Evolutionary conservation across 2,329 filamentous ascomycete species (phyloP).

Genomic region (Pseudocercospora musae): DNA sequence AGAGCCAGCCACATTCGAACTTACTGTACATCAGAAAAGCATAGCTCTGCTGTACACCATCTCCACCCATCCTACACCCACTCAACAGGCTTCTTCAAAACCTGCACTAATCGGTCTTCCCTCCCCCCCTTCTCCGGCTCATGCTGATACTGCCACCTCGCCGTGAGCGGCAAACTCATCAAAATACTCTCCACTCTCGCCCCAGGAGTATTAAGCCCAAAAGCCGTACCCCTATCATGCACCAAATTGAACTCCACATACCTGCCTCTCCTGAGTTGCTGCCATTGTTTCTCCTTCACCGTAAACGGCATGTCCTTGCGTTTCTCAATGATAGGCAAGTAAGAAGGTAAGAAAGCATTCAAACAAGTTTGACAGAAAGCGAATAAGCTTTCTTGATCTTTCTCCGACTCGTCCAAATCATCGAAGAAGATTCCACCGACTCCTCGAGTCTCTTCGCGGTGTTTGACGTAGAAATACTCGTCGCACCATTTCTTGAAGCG

Average conservation of each 20-base stretch:
- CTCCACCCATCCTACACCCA: conserved; percentile 50
- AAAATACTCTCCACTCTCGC: conserved; percentile 93
- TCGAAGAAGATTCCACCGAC: conserved; percentile 98
- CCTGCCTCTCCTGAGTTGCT: conserved; percentile 87
- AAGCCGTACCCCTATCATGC: conserved; percentile 90
- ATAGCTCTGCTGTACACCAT: background rate
- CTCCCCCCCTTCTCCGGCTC: conserved; percentile 69
- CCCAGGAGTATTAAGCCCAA: conserved; percentile 88
- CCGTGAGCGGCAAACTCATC: conserved; percentile 93
- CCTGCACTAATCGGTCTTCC: conserved; percentile 78
- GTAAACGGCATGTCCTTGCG: conserved; percentile 91
- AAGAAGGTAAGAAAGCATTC: conserved; percentile 82
- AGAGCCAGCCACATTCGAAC: background rate
- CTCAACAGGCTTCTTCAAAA: conserved; percentile 59
- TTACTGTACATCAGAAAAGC: background rate
- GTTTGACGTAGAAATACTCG: conserved; percentile 92
- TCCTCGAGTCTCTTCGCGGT: conserved; percentile 80
- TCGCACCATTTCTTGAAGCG: conserved; percentile 99
- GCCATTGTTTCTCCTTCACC: conserved; percentile 87
- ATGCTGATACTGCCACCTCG: conserved; percentile 95
- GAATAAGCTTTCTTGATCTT: conserved; percentile 85
- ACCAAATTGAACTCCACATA: conserved; percentile 99
- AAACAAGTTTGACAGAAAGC: conserved; percentile 83
- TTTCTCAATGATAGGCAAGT: conserved; percentile 81
- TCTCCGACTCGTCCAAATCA: conserved; percentile 83